Base-by-base conservation (phyloP, 164 flowering plant genomes). In the Kingdonia uniflora region DNA sequence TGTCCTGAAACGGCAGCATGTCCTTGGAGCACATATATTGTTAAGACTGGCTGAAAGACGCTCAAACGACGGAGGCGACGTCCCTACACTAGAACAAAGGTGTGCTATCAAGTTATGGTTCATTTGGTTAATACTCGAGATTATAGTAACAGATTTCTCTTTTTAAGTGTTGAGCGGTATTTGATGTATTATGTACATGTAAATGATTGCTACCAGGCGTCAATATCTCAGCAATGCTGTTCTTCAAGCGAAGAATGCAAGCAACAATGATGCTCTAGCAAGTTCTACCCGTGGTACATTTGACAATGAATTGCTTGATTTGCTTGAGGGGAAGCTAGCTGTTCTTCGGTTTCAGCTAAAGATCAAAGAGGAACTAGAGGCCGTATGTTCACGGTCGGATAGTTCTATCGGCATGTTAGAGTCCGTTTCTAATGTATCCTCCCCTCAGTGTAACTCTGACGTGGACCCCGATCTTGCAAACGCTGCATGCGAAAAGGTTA, bases 191-290 rank as follows among this genome's bases (percentile, higher is more conserved):
- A 3, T 29, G 35, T 29, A 29, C 8, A 29, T 29, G 4, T 29
- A n/a, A 29, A 29, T 29, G 35, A 29, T 62, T 44, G 42, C 42
- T 56, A 29, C 54, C 80, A 89, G 99, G 87, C 79, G 73, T 35
- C 99, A 84, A 41, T 89, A 94, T 74, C 77, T 94, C 38, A 86
- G 95, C 61, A 86, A 81, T 70, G 99, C 99, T 56, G 96, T 89
- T 67, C 70, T 94, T 52, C 99, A 94, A 74, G 96, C 99, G 41
- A 94, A 88, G 74, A 84, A 76, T 75, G 83, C 88, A 26, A 75
- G 76, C 65, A 79, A 69, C 49, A 66, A 59, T 68, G 76, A 74
- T 51, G 70, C 78, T 52, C 33, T 74, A 20, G 58, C 58, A 53
- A 76, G 74, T 66, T 77, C 95, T 45, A 51, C 63, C 11, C 74